Evolutionary conservation across 2,329 filamentous ascomycete species (phyloP).

Genomic region (Elsinoe ampelina): DNA sequence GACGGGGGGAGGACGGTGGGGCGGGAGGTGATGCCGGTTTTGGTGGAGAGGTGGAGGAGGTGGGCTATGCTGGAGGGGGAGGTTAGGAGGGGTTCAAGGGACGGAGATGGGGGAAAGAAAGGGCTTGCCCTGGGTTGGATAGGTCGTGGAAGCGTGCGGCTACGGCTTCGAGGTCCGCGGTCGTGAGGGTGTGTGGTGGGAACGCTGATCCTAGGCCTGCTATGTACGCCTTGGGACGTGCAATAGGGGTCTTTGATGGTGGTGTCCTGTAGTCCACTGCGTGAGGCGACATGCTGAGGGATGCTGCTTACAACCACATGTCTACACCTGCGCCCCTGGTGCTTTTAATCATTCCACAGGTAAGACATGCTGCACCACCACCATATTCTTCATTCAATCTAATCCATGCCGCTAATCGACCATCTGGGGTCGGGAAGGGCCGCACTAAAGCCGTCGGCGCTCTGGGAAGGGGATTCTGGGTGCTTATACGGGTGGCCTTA

Average conservation of each 20-base stretch:
- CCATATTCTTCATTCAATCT: neutral
- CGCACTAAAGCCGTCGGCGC: neutral
- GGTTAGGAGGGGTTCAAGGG: neutral
- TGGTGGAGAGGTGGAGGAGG: constrained; percentile 15
- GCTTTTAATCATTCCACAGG: no score
- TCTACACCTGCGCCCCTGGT: no score
- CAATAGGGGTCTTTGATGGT: neutral
- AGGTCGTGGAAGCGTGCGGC: neutral
- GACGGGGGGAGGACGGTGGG: constrained; percentile 20
- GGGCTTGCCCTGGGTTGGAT: neutral
- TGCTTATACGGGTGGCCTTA: neutral
- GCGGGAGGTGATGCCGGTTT: constrained; percentile 1
- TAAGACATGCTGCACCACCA: neutral
- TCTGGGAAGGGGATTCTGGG: neutral
- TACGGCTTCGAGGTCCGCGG: neutral
- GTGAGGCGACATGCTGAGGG: neutral
- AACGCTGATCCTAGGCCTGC: neutral
- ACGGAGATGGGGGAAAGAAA: neutral
- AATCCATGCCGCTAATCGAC: neutral
- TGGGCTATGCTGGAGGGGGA: constrained; percentile 9
- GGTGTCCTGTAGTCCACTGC: neutral
- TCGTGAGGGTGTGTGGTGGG: neutral
- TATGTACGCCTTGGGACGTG: neutral
- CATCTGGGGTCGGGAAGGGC: neutral
- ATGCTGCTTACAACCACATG: neutral